Base-by-base conservation (phyloP, 2,329 filamentous ascomycete species). In the Cordyceps fumosorosea region DNA sequence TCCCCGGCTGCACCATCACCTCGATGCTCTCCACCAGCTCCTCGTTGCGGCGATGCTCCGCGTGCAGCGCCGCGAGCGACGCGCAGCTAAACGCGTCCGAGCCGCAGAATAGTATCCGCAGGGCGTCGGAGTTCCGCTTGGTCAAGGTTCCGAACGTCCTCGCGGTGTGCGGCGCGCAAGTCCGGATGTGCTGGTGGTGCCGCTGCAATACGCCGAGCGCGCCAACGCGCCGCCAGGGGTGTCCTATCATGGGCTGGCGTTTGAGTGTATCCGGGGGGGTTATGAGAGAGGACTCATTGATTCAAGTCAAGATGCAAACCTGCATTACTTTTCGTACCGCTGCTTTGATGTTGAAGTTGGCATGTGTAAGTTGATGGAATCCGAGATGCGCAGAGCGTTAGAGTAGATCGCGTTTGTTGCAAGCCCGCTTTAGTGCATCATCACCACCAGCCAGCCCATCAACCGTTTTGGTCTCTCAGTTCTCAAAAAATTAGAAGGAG, bases 101-200 rank as follows among this genome's bases (percentile, higher is more conserved):
- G 65, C 95, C 95, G 76, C 93, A 98, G 76, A 97, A 99, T 4
- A 99, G 82, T 60, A 99, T 91, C 40, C 87, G 83, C 37, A 99
- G 80, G 3, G 91, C 89, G 5, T 85, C 80, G 0, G 80, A 77
- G 45, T 52, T 66, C 24, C 48, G 37, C 32, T 63, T 52, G 11
- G 59, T 12, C 10, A 47, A 63, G 16, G 67, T 66, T 12, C 70
- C 69, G 20, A 67, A 63, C 53, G 60, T 63, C 64, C 60, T 68
- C n/a, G 22, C 5, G n/a, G 26, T n/a, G 20, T 59, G 40, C 37
- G 6, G 16, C 5, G 32, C 20, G 34, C 54, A 47, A 32, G 29
- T 5, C 20, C n/a, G 8, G 10, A 40, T 5, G 20, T 22, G 45
- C 20, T 18, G 26, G 26, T 18, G 26, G 26, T 3, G 26, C 6